Evolutionary conservation across 768 basidiomycete genomes (phyloP), one percentile per base, ranked within the genome.

Genomic region (Coprinopsis marcescibilis): DNA sequence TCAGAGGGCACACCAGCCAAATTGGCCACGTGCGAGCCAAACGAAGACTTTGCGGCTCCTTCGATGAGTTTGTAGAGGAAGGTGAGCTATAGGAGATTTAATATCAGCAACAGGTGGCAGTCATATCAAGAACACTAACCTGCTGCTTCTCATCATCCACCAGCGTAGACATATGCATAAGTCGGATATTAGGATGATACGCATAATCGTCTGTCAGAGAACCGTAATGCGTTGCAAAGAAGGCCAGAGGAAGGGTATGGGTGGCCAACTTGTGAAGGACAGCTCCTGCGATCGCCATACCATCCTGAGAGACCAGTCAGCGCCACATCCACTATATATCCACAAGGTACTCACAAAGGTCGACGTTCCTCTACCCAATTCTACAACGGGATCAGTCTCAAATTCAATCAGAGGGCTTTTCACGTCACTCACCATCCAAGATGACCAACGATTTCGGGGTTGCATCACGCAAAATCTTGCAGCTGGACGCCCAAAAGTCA

Each of bases 171-270:
- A 99, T 97, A 64, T 96, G 83, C 85, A 95, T 95, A 46, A 84
- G 89, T 46, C 89, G 75, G 54, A 98, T 88, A 57, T 94, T 96
- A 1, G 89, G 87, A 59, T 94, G 90, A 56, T 91, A 90, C 2
- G 77, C 76, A 61, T 87, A 97, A 60, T 98, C 95, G 55, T 96
- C 90, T 6, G 95, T 96, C 34, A 98, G 72, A 1, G 92, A 89
- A 2, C 92, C 92, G 55, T 98, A 99, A 65, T 99, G 96, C 0
- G 96, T 99, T 27, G 96, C 95, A 57, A 99, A 99, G 72, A 97
- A 96, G 1, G 89, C 85, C 21, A 98, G 68, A 10, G 94, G 85
- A 3, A 96, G 69, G 0, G 90, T 93, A 57, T 90, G 89, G 0
- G 94, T 96, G 1, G 96, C 91, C 13, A 99, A 76, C 59, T 95